Evolutionary conservation across 805 yeast species (phyloP).

Genomic region (Metschnikowia baotianmanensis): DNA sequence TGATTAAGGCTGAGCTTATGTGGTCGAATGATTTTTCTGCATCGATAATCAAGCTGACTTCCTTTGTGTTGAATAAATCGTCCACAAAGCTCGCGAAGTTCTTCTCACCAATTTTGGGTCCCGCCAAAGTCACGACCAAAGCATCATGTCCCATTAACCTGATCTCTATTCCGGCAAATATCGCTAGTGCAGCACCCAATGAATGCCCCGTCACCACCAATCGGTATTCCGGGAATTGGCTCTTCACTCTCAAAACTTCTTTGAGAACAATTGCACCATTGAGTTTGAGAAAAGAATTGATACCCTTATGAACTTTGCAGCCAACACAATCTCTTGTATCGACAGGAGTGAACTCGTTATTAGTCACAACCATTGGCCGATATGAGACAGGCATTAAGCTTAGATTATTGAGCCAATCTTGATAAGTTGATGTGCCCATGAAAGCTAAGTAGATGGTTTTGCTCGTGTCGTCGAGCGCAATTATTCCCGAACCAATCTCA

Average conservation of each 20-base stretch:
- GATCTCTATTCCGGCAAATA: conserved; percentile 61
- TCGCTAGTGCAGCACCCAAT: conserved; percentile 69
- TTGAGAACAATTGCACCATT: conserved; percentile 36
- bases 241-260: conserved; percentile 31
- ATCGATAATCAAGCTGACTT: conserved; percentile 22
- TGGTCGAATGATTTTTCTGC: conserved; percentile 20
- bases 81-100: conserved; percentile 53
- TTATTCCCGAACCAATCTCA: conserved; percentile 53
- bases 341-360: conserved; percentile 6
- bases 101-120: conserved; percentile 62
- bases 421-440: conserved; percentile 60
- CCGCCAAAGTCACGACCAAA: conserved; percentile 56
- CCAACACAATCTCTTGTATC: conserved; percentile 37
- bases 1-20: conserved; percentile 30
- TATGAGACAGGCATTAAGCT: conserved; percentile 46
- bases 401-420: conserved; percentile 64
- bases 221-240: conserved; percentile 45
- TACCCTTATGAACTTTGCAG: conserved; percentile 67
- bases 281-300: conserved; percentile 45
- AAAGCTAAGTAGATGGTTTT: conserved; percentile 49
- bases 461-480: conserved; percentile 46
- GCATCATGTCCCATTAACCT: conserved; percentile 53
- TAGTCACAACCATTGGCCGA: conserved; percentile 38
- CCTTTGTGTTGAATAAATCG: conserved; percentile 39
- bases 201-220: conserved; percentile 70